A percentile compares a stretch with the other conserved stretches of the same genome.
phyloP scores from a whole-genome alignment of 768 basidiomycete species.

The Heimioporus sp. region DNA sequence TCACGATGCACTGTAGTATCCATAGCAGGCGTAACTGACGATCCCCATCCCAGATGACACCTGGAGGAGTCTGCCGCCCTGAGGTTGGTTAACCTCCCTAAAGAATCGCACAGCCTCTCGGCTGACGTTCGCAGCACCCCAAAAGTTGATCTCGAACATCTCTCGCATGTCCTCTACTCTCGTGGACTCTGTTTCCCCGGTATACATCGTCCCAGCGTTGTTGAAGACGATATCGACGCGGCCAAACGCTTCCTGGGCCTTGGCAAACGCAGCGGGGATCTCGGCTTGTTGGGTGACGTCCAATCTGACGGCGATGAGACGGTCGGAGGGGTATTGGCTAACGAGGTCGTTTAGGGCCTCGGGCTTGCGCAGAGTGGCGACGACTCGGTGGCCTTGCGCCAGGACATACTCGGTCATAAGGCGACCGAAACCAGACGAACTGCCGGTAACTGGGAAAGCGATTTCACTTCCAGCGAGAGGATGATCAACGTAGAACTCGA shows the following conservation, averaged over 20 bases:
- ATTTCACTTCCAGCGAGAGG: background rate
- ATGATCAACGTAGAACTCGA: background rate
- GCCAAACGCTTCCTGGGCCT: constrained; percentile 31
- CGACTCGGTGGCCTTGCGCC: constrained; percentile 33
- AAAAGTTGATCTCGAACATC: constrained; percentile 36
- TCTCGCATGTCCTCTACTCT: constrained; percentile 29
- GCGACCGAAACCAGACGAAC: constrained; percentile 41
- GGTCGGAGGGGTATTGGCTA: constrained; percentile 21
- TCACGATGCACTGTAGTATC: constrained; percentile 29
- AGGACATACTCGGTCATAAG: constrained; percentile 33
- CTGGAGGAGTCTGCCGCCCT: constrained; percentile 37
- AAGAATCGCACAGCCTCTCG: constrained; percentile 33
- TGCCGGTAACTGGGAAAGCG: constrained; percentile 35
- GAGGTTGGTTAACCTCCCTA: constrained; percentile 36
- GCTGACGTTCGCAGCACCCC: constrained; percentile 19
- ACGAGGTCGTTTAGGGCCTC: constrained; percentile 29
- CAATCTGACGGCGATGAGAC: constrained; percentile 24
- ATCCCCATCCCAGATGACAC: constrained; percentile 28
- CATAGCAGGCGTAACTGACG: background rate
- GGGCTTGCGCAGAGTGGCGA: constrained; percentile 45
- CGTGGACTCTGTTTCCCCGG: constrained; percentile 35
- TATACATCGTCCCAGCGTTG: constrained; percentile 32
- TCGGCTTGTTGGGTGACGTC: constrained; percentile 31
- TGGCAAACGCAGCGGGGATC: constrained; percentile 27
- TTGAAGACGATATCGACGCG: constrained; percentile 38